Percentiles rank a stretch among this genome's conserved stretches.
Evolutionary conservation across 1,284 basidiomycete species (phyloP).

Genomic region (Caloboletus inedulis): DNA sequence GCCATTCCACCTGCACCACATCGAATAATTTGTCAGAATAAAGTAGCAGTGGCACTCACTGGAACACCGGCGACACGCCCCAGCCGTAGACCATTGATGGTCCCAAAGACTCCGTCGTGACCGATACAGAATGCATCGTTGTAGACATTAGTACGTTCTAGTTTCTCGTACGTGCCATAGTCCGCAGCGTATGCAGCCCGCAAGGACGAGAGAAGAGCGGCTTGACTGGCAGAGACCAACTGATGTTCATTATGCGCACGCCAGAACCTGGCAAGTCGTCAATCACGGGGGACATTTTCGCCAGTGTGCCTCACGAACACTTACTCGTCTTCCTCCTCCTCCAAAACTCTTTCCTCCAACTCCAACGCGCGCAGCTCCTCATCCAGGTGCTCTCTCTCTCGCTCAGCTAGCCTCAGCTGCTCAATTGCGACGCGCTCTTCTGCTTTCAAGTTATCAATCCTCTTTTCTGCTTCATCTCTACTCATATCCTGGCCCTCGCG

Average conservation of each 20-base stretch:
- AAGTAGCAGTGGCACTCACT: conserved; percentile 39
- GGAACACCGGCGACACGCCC: conserved; percentile 80
- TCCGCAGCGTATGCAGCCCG: conserved; percentile 75
- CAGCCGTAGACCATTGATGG: conserved; percentile 92
- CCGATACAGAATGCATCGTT: conserved; percentile 99
- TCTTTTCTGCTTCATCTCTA: conserved; percentile 63
- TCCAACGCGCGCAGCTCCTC: conserved; percentile 72
- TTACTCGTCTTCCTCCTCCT: conserved; percentile 77
- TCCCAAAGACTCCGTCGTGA: conserved; percentile 90
- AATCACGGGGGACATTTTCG: neutral
- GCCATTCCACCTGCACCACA: conserved; percentile 82
- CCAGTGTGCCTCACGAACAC: conserved; percentile 31
- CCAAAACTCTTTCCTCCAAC: conserved; percentile 70
- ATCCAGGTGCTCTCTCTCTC: conserved; percentile 71
- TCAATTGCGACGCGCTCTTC: conserved; percentile 73
- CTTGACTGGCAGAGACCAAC: conserved; percentile 61
- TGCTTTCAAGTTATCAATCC: conserved; percentile 69
- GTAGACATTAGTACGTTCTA: conserved; percentile 95
- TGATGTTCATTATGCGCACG: conserved; percentile 70
- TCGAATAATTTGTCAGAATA: conserved; percentile 6
- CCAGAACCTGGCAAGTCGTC: conserved; percentile 71
- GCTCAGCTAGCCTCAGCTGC: conserved; percentile 70
- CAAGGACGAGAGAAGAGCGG: conserved; percentile 66
- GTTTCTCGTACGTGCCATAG: conserved; percentile 72
- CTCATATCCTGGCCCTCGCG: conserved; percentile 58